phyloP scores from a whole-genome alignment of 164 flowering plant species.

The Aristolochia contorta region DNA sequence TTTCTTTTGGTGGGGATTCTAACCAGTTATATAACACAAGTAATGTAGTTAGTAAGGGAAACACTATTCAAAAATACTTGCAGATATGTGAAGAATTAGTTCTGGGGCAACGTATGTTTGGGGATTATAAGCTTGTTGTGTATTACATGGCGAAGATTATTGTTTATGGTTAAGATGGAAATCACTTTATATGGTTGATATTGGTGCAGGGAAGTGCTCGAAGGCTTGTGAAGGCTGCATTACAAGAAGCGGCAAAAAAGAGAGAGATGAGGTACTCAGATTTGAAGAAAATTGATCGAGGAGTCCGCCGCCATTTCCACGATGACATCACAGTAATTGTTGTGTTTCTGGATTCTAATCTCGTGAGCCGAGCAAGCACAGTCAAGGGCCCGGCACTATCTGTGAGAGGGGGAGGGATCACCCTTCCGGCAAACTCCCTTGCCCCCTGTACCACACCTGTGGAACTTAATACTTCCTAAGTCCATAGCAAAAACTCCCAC shows the following conservation, averaged over 20 bases:
- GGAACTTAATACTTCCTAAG: constrained; percentile 26
- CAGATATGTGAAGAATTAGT: too few species aligned
- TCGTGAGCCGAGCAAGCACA: constrained; percentile 40
- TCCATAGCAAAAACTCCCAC: too few species aligned
- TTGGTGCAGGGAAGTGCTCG: constrained; percentile 67
- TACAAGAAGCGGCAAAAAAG: constrained; percentile 85
- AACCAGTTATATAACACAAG: too few species aligned
- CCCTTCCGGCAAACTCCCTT: constrained; percentile 31
- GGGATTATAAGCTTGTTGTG: too few species aligned
- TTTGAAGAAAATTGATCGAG: constrained; percentile 69
- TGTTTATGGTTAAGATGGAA: background rate
- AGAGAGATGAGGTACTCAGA: constrained; percentile 76
- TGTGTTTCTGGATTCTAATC: constrained; percentile 50
- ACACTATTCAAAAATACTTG: too few species aligned
- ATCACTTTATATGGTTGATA: background rate
- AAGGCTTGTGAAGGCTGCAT: constrained; percentile 65
- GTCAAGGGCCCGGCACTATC: constrained; percentile 33
- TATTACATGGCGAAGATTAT: too few species aligned
- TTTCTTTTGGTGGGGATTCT: too few species aligned
- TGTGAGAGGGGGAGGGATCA: constrained; percentile 48
- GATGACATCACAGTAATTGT: constrained; percentile 67
- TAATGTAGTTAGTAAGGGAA: too few species aligned
- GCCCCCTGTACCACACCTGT: constrained; percentile 42
- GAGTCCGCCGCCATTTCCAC: constrained; percentile 77
- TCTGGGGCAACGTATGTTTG: too few species aligned